Conservation (phyloP, 768 basidiomycete genomes). For the Serendipita sp. region DNA sequence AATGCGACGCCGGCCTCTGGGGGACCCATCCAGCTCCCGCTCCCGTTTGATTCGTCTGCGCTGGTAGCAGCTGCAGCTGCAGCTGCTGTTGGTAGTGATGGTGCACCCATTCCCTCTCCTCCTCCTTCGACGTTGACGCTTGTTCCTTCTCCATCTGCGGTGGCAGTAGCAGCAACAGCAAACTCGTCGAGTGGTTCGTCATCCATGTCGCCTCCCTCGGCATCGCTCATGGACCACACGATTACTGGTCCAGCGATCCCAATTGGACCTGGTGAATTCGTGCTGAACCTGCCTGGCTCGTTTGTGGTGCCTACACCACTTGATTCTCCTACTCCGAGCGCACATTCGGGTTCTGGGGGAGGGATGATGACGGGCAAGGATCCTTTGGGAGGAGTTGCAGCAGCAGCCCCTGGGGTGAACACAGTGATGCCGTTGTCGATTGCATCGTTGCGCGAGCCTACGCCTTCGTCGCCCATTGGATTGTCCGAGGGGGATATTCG, state of each 20-base stretch:
- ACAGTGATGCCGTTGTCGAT: slow-evolving; percentile 8
- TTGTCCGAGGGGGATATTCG: slow-evolving; percentile 30
- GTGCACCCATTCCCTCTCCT: neutral
- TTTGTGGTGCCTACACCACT: too few species aligned
- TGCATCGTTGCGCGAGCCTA: slow-evolving; percentile 7
- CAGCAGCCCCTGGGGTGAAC: neutral
- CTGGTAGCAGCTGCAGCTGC: too few species aligned
- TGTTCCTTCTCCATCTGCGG: neutral
- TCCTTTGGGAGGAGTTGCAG: neutral
- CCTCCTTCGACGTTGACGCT: neutral
- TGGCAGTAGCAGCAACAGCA: neutral
- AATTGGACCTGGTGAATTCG: neutral
- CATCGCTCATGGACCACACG: neutral
- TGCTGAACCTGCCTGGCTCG: neutral
- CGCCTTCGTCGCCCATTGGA: neutral
- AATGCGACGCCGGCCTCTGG: neutral
- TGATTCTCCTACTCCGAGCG: too few species aligned
- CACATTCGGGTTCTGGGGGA: too few species aligned
- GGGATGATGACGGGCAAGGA: too few species aligned
- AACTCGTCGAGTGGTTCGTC: neutral
- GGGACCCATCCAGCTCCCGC: neutral
- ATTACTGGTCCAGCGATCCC: too few species aligned
- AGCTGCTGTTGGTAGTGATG: too few species aligned
- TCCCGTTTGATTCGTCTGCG: neutral
- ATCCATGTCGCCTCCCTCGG: too few species aligned